A percentile compares a stretch with the other conserved stretches of the same genome.
These are phyloP conservation scores for Simmondsia chinensis DNA, from an alignment of 148 eudicot species.

Conservation along the genomic window DNA sequence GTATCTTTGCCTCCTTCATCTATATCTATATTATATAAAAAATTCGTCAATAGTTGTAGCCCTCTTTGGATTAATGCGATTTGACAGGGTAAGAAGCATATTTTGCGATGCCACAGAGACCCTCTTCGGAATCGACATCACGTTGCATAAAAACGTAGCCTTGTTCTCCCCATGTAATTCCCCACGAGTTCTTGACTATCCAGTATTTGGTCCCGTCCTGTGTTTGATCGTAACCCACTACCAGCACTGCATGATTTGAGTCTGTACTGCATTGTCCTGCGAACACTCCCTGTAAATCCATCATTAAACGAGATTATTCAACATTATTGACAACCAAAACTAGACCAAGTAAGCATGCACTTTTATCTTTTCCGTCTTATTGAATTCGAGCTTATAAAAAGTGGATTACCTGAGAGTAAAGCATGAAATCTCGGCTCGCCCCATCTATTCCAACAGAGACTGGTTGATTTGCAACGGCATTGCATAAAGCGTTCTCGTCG, in stretches of 20 bases:
- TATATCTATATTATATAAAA: no score
- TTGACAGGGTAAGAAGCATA: conserved; percentile 1
- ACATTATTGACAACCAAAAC: no score
- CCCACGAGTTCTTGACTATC: conserved; percentile 36
- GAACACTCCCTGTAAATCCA: conserved; percentile 18
- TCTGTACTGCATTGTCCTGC: conserved; percentile 12
- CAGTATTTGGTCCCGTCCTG: conserved; percentile 15
- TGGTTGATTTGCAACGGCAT: conserved; percentile 24
- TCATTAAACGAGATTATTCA: no score
- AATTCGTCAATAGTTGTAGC: no score
- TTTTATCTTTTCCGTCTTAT: no score
- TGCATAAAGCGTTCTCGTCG: conserved; percentile 14
- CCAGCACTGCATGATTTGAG: conserved; percentile 25
- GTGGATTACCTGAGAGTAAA: conserved; percentile 11
- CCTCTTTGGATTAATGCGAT: no score
- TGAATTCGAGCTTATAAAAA: no score
- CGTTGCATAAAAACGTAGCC: conserved; percentile 24
- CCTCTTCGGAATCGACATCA: conserved; percentile 6
- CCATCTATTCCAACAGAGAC: conserved; percentile 16
- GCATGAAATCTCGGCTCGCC: conserved; percentile 7
- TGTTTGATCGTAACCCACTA: conserved; percentile 20
- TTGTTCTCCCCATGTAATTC: conserved; percentile 25
- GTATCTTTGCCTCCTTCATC: no score
- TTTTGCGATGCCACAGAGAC: conserved; percentile 14
- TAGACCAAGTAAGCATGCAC: no score